These are phyloP conservation scores for Gloeophyllum trabeum DNA, from an alignment of 768 basidiomycete species.

Conservation along the genomic window DNA sequence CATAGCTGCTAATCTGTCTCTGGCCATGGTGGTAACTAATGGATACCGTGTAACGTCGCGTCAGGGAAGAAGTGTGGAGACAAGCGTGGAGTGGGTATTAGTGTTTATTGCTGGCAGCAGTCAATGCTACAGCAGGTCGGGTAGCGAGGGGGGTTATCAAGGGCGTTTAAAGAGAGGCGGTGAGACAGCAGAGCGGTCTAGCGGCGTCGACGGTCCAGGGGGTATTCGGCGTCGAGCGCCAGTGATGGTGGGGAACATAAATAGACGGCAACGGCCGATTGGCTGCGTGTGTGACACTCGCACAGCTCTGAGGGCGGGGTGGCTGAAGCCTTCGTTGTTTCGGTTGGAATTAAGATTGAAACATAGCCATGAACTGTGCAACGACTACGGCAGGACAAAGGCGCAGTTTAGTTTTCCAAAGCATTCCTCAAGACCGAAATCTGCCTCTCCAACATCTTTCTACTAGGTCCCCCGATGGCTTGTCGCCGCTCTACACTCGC, in stretches of 20 bases:
- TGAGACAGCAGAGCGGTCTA: background rate
- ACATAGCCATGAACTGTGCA: too few relatives aligned
- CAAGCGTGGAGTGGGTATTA: background rate
- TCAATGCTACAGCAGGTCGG: background rate
- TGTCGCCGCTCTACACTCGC: constrained; percentile 86
- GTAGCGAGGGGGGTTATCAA: background rate
- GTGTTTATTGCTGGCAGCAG: background rate
- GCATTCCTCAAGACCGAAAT: constrained; percentile 61
- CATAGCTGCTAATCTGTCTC: constrained; percentile 87
- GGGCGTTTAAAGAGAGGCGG: background rate
- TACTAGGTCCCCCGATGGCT: constrained; percentile 88
- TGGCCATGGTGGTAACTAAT: constrained; percentile 42
- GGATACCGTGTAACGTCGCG: too few relatives aligned
- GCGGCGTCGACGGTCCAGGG: background rate
- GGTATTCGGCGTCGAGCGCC: background rate
- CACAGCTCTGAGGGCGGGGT: too few relatives aligned
- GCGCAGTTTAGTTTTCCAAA: constrained; percentile 23
- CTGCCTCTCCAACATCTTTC: constrained; percentile 76
- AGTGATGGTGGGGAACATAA: too few relatives aligned
- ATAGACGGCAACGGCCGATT: too few relatives aligned
- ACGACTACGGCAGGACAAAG: background rate
- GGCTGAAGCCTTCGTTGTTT: too few relatives aligned
- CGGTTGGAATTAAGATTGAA: background rate
- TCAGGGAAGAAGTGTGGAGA: background rate
- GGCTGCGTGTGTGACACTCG: too few relatives aligned